A percentile compares a stretch with the other conserved stretches of the same genome.
Evolutionary conservation across 164 flowering plant genomes (phyloP).

Genomic region (Stephania cephalantha): DNA sequence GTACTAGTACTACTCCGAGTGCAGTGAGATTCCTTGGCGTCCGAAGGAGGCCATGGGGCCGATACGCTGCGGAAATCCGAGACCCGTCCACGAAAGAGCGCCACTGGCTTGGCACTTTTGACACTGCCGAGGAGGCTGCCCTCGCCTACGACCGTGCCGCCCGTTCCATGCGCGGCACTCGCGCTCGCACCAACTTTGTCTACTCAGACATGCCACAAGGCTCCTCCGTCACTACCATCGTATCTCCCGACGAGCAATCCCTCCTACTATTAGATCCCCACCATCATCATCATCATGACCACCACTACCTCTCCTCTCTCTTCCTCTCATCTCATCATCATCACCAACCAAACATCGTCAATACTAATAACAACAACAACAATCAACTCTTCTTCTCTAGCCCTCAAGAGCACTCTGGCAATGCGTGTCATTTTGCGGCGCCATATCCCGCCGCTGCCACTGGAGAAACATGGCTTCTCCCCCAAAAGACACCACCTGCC

Average conservation of each 20-base stretch:
- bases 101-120: constrained; percentile 52
- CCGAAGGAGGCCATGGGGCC: constrained; percentile 42
- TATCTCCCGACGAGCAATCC: constrained; percentile 32
- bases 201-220: constrained; percentile 48
- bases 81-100: constrained; percentile 49
- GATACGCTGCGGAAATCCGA: constrained; percentile 51
- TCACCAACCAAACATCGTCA: not conserved
- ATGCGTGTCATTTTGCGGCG: constrained; percentile 3
- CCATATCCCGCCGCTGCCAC: not conserved
- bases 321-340: constrained; percentile 13
- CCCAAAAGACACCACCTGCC: not conserved
- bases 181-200: constrained; percentile 45
- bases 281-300: not conserved
- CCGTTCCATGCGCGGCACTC: constrained; percentile 40
- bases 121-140: constrained; percentile 54
- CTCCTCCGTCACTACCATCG: constrained; percentile 37
- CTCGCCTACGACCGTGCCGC: constrained; percentile 47
- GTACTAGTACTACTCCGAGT: not conserved
- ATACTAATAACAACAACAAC: not conserved
- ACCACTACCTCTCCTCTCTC: constrained; percentile 17
- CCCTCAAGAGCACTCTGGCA: constrained; percentile 9
- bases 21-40: constrained; percentile 29
- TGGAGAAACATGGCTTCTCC: not conserved
- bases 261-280: too few species aligned
- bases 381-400: constrained; percentile 1